A percentile compares a stretch with the other conserved stretches of the same genome.
These are phyloP conservation scores for Grigorovia humatica DNA, from an alignment of 805 yeast species.

Conservation along the genomic window DNA sequence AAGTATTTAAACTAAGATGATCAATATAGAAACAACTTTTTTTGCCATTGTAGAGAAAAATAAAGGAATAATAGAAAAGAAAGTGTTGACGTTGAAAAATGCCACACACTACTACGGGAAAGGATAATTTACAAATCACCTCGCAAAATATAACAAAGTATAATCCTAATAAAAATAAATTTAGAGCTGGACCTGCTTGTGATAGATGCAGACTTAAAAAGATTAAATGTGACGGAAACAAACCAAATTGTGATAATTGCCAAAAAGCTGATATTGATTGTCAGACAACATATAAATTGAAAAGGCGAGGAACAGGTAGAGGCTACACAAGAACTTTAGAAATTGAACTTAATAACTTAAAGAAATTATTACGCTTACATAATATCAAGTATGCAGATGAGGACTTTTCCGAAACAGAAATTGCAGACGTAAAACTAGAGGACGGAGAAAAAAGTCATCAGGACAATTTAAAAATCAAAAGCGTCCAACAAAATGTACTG, in stretches of 20 bases:
- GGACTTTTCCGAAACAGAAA: not conserved
- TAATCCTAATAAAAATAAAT: conserved; percentile 5
- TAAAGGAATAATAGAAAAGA: not conserved
- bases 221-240: conserved; percentile 45
- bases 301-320: conserved; percentile 69
- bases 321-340: conserved; percentile 75
- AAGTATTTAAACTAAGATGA: not conserved
- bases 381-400: not conserved
- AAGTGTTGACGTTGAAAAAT: not conserved
- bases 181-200: conserved; percentile 66
- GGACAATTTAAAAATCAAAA: not conserved
- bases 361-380: conserved; percentile 28
- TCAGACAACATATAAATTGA: conserved; percentile 59
- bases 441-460: not conserved
- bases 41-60: too few relatives aligned
- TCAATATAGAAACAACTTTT: too few relatives aligned
- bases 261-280: conserved; percentile 55
- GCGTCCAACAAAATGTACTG: not conserved
- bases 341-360: conserved; percentile 47
- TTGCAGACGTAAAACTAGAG: not conserved
- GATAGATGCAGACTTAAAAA: conserved; percentile 58
- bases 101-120: not conserved
- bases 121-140: not conserved
- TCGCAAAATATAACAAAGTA: not conserved
- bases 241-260: conserved; percentile 50